Base-by-base conservation (phyloP, 1,284 basidiomycete genomes). In the Pholiota adiposa region DNA sequence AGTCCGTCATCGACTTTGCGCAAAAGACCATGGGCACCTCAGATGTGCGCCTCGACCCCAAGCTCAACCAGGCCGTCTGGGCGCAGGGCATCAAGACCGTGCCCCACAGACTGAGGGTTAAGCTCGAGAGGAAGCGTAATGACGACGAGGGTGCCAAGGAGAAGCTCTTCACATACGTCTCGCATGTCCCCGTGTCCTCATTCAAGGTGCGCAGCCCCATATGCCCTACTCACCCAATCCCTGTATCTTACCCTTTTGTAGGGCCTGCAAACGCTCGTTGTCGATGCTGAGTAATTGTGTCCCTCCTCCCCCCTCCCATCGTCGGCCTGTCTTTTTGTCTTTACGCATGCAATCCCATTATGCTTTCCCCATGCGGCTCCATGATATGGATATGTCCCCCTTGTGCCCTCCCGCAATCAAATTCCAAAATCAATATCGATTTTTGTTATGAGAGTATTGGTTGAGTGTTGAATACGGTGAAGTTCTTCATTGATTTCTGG, bases 91-190 rank as follows among this genome's bases (percentile, higher is more conserved):
- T 98, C 79, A 95, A 96, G 84, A 89, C 86, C 63, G 93, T 96
- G 43, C 96, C 96, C 49, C 90, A 93, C 74, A 84, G 96, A 66
- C 81, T 97, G 77, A 87, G 96, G 63, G 88, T 98, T 61, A 90
- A 93, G 76, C 89, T 97, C 68, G 94, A 96, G 84, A 89, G 90
- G 67, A 92, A 91, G 78, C 89, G 94, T 72, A 96, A 96, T 76
- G 95, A 97, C 77, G 94, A 96, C 71, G 95, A 97, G 83, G 92
- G 90, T 70, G 94, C 95, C 64, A 97, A 96, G 83, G 96, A 98
- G 84, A 97, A 97, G 83, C 89, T 98, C 60, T 97, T 84, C 86
- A 96, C 94, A 54, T 93, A 95, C 74, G 96, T 92, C 64, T 87
- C 86, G 63, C 85, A 92, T 73, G 89, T 97, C 65, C 82, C 86